A percentile compares a stretch with the other conserved stretches of the same genome.
phyloP scores from a whole-genome alignment of 1,284 basidiomycete species.

The Stereum hirsutum region DNA sequence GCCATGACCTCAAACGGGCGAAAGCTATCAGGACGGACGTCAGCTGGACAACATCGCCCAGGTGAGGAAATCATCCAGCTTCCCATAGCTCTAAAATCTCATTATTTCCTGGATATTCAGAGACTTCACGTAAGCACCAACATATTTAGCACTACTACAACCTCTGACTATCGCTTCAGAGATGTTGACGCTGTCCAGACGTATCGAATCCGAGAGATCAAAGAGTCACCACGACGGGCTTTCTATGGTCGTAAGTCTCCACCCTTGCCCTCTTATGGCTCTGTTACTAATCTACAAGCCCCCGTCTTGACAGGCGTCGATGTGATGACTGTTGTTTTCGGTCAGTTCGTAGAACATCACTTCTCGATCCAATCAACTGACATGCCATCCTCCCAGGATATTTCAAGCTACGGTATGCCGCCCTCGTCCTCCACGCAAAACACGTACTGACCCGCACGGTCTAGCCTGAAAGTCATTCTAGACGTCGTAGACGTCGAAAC shows the following conservation, averaged over 20 bases:
- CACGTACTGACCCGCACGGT: neutral
- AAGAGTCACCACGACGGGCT: slow-evolving; percentile 44
- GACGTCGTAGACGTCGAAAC: slow-evolving; percentile 42
- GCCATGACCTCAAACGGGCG: slow-evolving; percentile 72
- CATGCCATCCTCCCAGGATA: slow-evolving; percentile 4
- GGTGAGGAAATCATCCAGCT: slow-evolving; percentile 28
- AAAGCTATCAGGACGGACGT: slow-evolving; percentile 68
- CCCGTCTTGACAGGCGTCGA: slow-evolving; percentile 43
- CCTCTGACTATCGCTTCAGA: slow-evolving; percentile 25
- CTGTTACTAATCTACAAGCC: neutral
- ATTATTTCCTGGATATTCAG: slow-evolving; percentile 23
- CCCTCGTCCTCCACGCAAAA: neutral
- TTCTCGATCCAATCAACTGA: slow-evolving; percentile 13
- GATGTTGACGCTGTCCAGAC: slow-evolving; percentile 77
- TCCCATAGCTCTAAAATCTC: slow-evolving; percentile 4
- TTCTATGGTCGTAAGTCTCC: slow-evolving; percentile 68
- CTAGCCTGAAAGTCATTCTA: slow-evolving; percentile 3
- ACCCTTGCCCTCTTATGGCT: too few species aligned
- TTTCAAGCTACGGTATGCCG: slow-evolving; percentile 40
- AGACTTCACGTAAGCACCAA: slow-evolving; percentile 57
- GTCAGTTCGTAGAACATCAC: slow-evolving; percentile 30
- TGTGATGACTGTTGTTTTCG: slow-evolving; percentile 69
- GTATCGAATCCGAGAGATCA: slow-evolving; percentile 66
- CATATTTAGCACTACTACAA: neutral
- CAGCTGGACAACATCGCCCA: slow-evolving; percentile 76